Evolutionary conservation across 1,139 yeast species (phyloP).

Genomic region (Scheffersomyces titani): DNA sequence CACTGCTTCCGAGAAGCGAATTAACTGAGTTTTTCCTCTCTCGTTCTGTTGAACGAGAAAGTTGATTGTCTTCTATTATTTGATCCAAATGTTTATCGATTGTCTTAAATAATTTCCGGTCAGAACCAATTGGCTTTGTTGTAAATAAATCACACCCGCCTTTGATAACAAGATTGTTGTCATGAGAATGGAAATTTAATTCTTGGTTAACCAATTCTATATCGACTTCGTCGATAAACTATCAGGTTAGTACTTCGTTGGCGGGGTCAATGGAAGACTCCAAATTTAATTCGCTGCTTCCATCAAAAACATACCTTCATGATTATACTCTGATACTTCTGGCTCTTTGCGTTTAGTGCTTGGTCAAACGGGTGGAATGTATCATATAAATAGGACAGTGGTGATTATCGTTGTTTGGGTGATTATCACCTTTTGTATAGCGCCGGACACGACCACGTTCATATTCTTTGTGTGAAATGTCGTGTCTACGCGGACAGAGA

Average conservation of each 20-base stretch:
- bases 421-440: constrained; percentile 10
- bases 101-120: constrained; percentile 82
- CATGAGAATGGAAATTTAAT: constrained; percentile 83
- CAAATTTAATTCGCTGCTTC: constrained; percentile 1
- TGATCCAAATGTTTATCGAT: constrained; percentile 80
- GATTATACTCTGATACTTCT: not conserved
- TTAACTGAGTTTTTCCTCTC: constrained; percentile 41
- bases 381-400: not conserved
- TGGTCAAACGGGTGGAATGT: not conserved
- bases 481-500: not conserved
- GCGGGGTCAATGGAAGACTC: not conserved
- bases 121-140: constrained; percentile 90
- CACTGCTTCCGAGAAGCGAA: constrained; percentile 39
- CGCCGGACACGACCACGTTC: constrained; percentile 1
- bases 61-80: constrained; percentile 56
- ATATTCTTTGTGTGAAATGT: not conserved
- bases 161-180: constrained; percentile 66
- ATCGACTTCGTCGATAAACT: constrained; percentile 92
- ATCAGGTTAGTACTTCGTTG: constrained; percentile 16
- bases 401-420: constrained; percentile 13
- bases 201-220: constrained; percentile 87
- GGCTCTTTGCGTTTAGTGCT: not conserved
- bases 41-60: constrained; percentile 42
- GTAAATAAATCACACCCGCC: constrained; percentile 97
- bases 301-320: constrained; percentile 18